These are phyloP conservation scores for Rutstroemia sp. DNA, from an alignment of 2,329 filamentous ascomycete species.

Conservation along the genomic window DNA sequence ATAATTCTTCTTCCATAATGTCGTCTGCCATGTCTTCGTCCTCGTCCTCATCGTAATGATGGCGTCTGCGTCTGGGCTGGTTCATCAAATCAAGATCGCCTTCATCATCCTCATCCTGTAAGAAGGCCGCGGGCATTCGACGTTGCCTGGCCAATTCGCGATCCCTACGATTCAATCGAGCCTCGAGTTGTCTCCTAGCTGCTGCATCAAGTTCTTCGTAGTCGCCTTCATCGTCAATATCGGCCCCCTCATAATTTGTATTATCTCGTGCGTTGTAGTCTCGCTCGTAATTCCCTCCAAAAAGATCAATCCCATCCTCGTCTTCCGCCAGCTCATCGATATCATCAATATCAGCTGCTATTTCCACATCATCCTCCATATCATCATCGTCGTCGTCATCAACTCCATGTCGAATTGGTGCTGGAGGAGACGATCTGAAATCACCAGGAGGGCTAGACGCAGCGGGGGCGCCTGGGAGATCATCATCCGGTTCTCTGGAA, in stretches of 20 bases:
- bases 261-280: conserved; percentile 62
- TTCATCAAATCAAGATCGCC: conserved; percentile 76
- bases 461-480: conserved; percentile 42
- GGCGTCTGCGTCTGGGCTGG: conserved; percentile 76
- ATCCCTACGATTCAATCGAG: conserved; percentile 66
- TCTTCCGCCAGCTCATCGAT: conserved; percentile 78
- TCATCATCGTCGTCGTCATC: conserved; percentile 61
- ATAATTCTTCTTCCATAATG: conserved; percentile 92
- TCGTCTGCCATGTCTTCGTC: conserved; percentile 89
- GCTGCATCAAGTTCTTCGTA: conserved; percentile 63
- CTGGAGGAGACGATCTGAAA: conserved; percentile 59
- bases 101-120: conserved; percentile 73
- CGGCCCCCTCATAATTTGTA: conserved; percentile 62
- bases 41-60: conserved; percentile 88
- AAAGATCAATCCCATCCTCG: conserved; percentile 72
- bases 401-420: conserved; percentile 53
- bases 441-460: conserved; percentile 46
- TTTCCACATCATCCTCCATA: conserved; percentile 62
- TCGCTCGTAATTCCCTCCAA: conserved; percentile 63
- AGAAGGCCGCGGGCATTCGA: conserved; percentile 63
- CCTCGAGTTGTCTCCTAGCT: conserved; percentile 62
- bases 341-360: conserved; percentile 67
- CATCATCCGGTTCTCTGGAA: conserved; percentile 55
- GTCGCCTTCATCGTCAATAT: conserved; percentile 71
- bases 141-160: conserved; percentile 60